Evolutionary conservation across 2,329 filamentous ascomycete species (phyloP).

Genomic region (Aspergillus pseudotamarii): DNA sequence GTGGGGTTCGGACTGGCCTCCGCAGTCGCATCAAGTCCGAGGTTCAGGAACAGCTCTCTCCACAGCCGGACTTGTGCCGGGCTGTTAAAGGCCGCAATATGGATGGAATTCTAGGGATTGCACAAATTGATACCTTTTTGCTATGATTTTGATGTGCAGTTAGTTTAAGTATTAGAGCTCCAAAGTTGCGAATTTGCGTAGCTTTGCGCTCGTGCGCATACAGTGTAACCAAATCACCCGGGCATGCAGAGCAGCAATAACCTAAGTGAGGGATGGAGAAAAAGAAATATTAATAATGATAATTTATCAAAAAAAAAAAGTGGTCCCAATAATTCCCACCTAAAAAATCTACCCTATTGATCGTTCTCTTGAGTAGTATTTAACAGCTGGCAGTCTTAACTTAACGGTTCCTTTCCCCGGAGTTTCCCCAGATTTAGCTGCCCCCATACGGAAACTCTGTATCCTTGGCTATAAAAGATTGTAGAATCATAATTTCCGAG

Average conservation of each 20-base stretch:
- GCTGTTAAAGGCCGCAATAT: neutral
- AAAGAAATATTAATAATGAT: no score
- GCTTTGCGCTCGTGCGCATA: neutral
- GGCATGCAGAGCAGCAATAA: neutral
- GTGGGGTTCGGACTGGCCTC: slow-evolving; percentile 26
- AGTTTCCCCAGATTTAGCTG: neutral
- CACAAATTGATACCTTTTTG: neutral
- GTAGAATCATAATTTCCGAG: neutral
- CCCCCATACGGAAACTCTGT: neutral
- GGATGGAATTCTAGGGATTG: neutral
- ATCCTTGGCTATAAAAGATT: neutral
- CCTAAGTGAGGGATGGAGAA: no score
- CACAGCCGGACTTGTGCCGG: slow-evolving; percentile 36
- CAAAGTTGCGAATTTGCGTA: neutral
- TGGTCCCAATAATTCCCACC: neutral
- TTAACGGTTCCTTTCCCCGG: neutral
- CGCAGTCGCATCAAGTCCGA: slow-evolving; percentile 43
- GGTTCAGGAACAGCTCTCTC: slow-evolving; percentile 21
- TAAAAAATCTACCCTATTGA: neutral
- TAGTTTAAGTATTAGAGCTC: neutral
- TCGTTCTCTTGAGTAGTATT: neutral
- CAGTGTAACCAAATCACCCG: neutral
- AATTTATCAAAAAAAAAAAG: neutral
- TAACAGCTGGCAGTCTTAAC: neutral
- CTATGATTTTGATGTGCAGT: neutral